These are phyloP conservation scores for Biscutella laevigata DNA, from an alignment of 441 rosid genomes.

Conservation along the genomic window DNA sequence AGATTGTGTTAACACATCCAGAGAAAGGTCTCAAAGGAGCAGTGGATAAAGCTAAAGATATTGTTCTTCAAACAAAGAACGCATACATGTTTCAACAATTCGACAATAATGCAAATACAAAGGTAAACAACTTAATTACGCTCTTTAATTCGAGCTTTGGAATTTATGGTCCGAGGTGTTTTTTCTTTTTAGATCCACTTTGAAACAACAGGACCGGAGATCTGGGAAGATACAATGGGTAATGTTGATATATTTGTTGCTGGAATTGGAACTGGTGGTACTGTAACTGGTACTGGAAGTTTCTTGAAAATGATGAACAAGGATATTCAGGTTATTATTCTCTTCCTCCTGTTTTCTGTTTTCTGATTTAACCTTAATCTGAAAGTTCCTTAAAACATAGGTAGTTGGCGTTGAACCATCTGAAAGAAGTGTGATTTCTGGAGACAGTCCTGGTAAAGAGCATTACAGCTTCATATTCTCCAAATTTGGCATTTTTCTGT, in stretches of 20 bases:
- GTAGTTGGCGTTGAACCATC: conserved; percentile 93
- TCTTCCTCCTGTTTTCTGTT: conserved; percentile 1
- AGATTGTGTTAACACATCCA: conserved; percentile 65
- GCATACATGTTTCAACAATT: conserved; percentile 77
- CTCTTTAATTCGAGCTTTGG: background rate
- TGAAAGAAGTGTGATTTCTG: conserved; percentile 76
- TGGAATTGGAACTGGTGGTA: conserved; percentile 89
- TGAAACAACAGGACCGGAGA: conserved; percentile 90
- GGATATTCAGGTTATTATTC: conserved; percentile 42
- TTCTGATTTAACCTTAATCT: background rate
- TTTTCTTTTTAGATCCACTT: conserved; percentile 53
- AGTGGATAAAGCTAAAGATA: conserved; percentile 74
- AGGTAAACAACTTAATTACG: conserved; percentile 35
- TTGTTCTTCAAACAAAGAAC: conserved; percentile 48
- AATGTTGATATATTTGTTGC: conserved; percentile 68
- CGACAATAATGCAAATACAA: conserved; percentile 58
- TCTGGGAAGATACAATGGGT: conserved; percentile 88
- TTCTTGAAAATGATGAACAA: conserved; percentile 74
- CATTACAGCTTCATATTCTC: conserved; percentile 12
- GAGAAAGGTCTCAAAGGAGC: conserved; percentile 87
- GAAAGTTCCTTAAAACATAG: conserved; percentile 26
- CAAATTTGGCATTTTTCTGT: conserved; percentile 5
- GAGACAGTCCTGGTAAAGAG: conserved; percentile 60
- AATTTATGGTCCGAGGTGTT: conserved; percentile 1
- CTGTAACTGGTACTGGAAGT: conserved; percentile 69